A percentile compares a stretch with the other conserved stretches of the same genome.
Conservation (phyloP, 108 stramenopile genomes). For the Cyclotella choctawhatcheeana region DNA sequence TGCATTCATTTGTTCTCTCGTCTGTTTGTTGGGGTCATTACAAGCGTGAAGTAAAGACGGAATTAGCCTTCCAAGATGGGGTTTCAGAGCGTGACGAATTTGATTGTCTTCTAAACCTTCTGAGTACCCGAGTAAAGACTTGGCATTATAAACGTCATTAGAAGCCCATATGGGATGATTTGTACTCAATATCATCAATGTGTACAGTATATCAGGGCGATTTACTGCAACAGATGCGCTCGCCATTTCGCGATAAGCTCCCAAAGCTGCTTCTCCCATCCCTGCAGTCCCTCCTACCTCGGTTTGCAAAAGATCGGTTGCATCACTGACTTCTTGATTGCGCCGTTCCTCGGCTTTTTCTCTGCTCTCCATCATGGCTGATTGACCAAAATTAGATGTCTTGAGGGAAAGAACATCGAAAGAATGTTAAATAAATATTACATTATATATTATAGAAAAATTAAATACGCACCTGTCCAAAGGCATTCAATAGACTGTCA, state of each 20-base stretch:
- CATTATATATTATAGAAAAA: too few species aligned
- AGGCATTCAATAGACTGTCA: conserved; percentile 65
- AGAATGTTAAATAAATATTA: too few species aligned
- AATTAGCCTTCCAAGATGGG: conserved; percentile 78
- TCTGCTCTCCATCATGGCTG: conserved; percentile 79
- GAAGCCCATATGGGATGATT: conserved; percentile 76
- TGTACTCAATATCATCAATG: conserved; percentile 76
- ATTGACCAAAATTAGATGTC: conserved; percentile 79
- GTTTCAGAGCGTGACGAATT: conserved; percentile 63
- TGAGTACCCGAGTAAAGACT: conserved; percentile 64
- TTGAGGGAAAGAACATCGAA: too few species aligned
- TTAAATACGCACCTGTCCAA: too few species aligned
- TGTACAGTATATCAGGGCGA: conserved; percentile 77
- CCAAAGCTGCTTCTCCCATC: conserved; percentile 81
- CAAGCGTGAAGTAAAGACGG: conserved; percentile 81
- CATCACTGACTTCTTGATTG: conserved; percentile 19
- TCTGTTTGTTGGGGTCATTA: conserved; percentile 84
- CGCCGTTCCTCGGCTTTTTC: conserved; percentile 57
- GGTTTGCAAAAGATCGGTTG: conserved; percentile 41
- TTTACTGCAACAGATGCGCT: conserved; percentile 65
- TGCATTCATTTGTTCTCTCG: conserved; percentile 80
- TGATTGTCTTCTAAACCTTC: conserved; percentile 52
- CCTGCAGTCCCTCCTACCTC: conserved; percentile 85
- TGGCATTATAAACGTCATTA: conserved; percentile 61
- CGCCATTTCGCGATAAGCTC: conserved; percentile 88